Percentiles rank a stretch among this genome's conserved stretches.
Evolutionary conservation across 2,329 filamentous ascomycete species (phyloP).

Genomic region (Apiospora pterosperma): DNA sequence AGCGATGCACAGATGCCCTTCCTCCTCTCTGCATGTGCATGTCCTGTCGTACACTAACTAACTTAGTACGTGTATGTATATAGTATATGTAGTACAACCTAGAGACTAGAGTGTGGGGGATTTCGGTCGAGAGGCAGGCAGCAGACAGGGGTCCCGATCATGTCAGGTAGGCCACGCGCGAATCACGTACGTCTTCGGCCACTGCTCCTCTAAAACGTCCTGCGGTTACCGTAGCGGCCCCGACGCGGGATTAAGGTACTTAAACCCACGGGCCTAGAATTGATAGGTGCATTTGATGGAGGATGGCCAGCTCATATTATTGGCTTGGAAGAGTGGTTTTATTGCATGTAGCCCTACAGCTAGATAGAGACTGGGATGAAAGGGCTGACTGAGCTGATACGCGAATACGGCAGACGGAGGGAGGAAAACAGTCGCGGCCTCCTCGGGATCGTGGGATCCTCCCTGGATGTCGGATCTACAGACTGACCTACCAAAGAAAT

Average conservation of each 20-base stretch:
- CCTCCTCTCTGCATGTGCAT: neutral
- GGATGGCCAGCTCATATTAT: neutral
- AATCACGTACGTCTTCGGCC: neutral
- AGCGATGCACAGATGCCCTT: neutral
- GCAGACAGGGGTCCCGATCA: neutral
- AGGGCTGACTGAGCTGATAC: neutral
- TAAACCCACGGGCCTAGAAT: neutral
- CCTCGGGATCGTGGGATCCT: neutral
- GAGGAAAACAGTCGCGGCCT: neutral
- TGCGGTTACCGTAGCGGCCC: slow-evolving; percentile 1
- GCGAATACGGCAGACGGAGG: neutral
- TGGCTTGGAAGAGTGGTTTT: neutral
- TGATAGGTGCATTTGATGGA: neutral
- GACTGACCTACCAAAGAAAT: neutral
- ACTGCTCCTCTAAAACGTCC: neutral
- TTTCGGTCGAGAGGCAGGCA: neutral
- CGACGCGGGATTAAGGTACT: neutral
- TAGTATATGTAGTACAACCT: neutral
- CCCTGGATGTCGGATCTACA: neutral
- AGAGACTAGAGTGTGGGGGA: neutral
- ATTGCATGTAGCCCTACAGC: neutral
- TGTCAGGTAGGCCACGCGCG: neutral
- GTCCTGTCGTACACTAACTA: neutral
- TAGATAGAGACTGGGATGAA: neutral
- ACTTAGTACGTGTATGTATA: neutral